Evolutionary conservation across 1,139 yeast species (phyloP).

Genomic region (Candida dubliniensis): DNA sequence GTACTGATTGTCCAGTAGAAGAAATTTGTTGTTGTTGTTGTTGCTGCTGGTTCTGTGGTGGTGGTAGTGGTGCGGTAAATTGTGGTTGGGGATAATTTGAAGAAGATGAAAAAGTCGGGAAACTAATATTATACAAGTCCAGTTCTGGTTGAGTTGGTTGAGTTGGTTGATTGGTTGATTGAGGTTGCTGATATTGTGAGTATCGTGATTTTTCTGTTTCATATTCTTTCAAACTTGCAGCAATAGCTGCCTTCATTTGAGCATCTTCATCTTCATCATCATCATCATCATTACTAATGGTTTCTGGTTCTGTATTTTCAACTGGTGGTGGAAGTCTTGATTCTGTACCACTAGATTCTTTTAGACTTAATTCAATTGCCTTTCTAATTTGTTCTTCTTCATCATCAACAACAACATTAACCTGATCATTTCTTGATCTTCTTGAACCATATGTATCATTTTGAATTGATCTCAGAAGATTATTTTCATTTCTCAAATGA

Average conservation of each 20-base stretch:
- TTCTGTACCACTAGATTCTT: constrained; percentile 39
- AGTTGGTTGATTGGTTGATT: constrained; percentile 5
- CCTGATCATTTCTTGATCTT: background rate
- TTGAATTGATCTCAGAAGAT: background rate
- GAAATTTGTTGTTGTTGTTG: constrained; percentile 16
- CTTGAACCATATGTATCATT: background rate
- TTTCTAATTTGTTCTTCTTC: constrained; percentile 76
- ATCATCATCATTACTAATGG: constrained; percentile 9
- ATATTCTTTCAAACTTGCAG: constrained; percentile 82
- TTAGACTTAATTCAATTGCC: constrained; percentile 78
- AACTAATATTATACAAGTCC: constrained; percentile 30
- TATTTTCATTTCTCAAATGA: background rate
- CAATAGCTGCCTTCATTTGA: constrained; percentile 91
- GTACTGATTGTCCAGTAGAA: too few relatives aligned
- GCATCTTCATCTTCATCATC: constrained; percentile 72
- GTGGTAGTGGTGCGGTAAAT: constrained; percentile 6
- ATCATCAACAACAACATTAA: constrained; percentile 32
- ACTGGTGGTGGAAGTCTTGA: constrained; percentile 17
- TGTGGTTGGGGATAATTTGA: constrained; percentile 7
- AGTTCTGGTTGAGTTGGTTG: constrained; percentile 21
- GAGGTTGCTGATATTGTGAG: constrained; percentile 9
- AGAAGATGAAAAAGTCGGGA: constrained; percentile 11
- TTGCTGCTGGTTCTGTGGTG: constrained; percentile 12
- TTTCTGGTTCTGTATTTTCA: constrained; percentile 8
- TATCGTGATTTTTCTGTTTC: constrained; percentile 39